A percentile compares a stretch with the other conserved stretches of the same genome.
These are phyloP conservation scores for Backusella australiensis DNA, from an alignment of 192 early-diverging fungal species.

Conservation along the genomic window DNA sequence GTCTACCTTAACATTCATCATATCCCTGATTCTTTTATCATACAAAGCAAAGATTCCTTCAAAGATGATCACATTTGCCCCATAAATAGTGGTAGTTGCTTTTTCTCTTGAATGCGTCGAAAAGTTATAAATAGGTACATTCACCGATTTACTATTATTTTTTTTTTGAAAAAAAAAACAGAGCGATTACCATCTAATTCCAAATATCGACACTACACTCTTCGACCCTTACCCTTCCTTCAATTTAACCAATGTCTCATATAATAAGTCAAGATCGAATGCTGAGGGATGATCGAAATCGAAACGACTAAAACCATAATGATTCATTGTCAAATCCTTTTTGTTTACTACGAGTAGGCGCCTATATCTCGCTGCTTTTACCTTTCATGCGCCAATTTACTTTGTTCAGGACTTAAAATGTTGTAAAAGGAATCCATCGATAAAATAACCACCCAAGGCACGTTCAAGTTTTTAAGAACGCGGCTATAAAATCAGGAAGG, in stretches of 20 bases:
- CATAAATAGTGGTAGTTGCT: slow-evolving; percentile 75
- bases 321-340: background rate
- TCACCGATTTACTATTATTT: slow-evolving; percentile 54
- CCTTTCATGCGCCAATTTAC: slow-evolving; percentile 45
- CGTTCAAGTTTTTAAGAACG: slow-evolving; percentile 71
- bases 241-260: slow-evolving; percentile 68
- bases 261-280: slow-evolving; percentile 83
- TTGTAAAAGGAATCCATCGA: slow-evolving; percentile 99
- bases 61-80: slow-evolving; percentile 95
- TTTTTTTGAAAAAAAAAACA: background rate
- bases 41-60: slow-evolving; percentile 98
- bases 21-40: slow-evolving; percentile 72
- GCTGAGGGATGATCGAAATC: slow-evolving; percentile 94
- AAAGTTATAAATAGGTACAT: slow-evolving; percentile 93
- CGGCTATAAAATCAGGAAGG: slow-evolving; percentile 30
- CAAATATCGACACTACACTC: background rate
- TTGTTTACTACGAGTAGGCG: background rate
- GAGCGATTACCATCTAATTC: background rate
- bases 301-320: slow-evolving; percentile 56
- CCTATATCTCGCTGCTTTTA: slow-evolving; percentile 18
- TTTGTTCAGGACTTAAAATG: slow-evolving; percentile 73
- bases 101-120: slow-evolving; percentile 78
- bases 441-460: slow-evolving; percentile 85
- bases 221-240: slow-evolving; percentile 62
- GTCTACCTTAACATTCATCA: slow-evolving; percentile 78